These are phyloP conservation scores for Malbranchea cinnamomea DNA, from an alignment of 2,329 filamentous ascomycete genomes.

Conservation along the genomic window DNA sequence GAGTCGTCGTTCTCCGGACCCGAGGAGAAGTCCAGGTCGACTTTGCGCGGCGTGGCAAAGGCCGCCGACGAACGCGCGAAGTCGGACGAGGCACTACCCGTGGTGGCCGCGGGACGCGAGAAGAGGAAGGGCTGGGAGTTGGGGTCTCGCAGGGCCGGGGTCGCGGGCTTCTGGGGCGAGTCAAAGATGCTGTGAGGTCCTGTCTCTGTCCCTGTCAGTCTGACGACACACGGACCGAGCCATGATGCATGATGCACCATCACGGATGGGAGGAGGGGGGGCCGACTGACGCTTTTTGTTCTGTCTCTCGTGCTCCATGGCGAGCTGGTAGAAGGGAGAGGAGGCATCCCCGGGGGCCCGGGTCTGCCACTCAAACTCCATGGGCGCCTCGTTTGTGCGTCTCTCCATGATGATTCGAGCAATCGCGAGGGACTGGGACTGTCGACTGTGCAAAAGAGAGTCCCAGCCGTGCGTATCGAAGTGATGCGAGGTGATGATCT, in stretches of 20 bases:
- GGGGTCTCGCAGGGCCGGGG: constrained; percentile 34
- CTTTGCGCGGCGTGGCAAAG: constrained; percentile 35
- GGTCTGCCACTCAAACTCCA: constrained; percentile 37
- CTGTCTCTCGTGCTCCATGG: constrained; percentile 24
- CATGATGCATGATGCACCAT: too few species aligned
- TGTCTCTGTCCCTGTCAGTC: constrained; percentile 11
- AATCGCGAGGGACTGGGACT: too few species aligned
- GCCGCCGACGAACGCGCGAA: too few species aligned
- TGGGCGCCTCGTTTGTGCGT: constrained; percentile 31
- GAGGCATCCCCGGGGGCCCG: constrained; percentile 29
- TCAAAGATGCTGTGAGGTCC: constrained; percentile 28
- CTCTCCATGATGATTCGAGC: constrained; percentile 26
- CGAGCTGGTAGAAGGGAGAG: constrained; percentile 35
- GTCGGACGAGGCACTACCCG: constrained; percentile 19
- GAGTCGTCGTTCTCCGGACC: constrained; percentile 33
- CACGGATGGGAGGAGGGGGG: too few species aligned
- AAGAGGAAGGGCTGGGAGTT: constrained; percentile 37
- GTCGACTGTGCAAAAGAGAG: too few species aligned
- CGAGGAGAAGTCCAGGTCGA: constrained; percentile 34
- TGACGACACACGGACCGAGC: constrained; percentile 1
- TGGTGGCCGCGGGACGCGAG: constrained; percentile 20
- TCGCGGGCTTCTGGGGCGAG: constrained; percentile 34
- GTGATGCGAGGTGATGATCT: too few species aligned
- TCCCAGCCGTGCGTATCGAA: too few species aligned
- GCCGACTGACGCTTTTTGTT: constrained; percentile 27